A percentile compares a stretch with the other conserved stretches of the same genome.
These are phyloP conservation scores for Nothophoma quercina DNA, from an alignment of 2,329 filamentous ascomycete genomes.

Conservation along the genomic window DNA sequence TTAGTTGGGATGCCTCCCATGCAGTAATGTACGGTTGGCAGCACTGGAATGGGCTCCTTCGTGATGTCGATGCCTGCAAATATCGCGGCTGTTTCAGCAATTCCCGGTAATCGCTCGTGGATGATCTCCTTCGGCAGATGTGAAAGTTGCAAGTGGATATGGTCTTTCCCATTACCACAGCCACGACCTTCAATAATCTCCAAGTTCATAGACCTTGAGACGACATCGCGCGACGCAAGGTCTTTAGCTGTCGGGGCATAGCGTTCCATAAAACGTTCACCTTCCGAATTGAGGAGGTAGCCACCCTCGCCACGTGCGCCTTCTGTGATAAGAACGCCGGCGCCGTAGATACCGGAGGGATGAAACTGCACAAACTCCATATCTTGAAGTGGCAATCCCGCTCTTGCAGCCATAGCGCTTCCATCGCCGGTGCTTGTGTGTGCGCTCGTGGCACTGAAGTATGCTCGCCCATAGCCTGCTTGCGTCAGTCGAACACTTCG, in stretches of 20 bases:
- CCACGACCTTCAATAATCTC: conserved; percentile 58
- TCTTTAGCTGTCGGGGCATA: conserved; percentile 61
- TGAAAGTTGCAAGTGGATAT: conserved; percentile 58
- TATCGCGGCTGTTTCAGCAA: conserved; percentile 60
- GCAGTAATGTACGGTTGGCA: conserved; percentile 61
- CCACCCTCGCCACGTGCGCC: conserved; percentile 60
- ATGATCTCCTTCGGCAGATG: conserved; percentile 58
- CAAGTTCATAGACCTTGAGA: conserved; percentile 58
- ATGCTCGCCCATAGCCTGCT: conserved; percentile 57
- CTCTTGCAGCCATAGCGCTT: conserved; percentile 59
- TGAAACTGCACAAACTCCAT: conserved; percentile 63
- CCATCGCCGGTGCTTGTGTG: conserved; percentile 61
- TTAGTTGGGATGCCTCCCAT: conserved; percentile 62
- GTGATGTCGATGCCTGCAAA: conserved; percentile 61
- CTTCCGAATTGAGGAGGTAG: conserved; percentile 58
- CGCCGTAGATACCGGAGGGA: conserved; percentile 60
- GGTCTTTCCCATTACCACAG: conserved; percentile 56
- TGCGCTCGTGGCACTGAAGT: conserved; percentile 59
- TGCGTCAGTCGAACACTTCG: conserved; percentile 3
- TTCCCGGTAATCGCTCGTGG: conserved; percentile 57
- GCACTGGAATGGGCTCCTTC: conserved; percentile 58
- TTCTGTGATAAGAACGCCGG: conserved; percentile 59
- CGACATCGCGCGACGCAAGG: conserved; percentile 58
- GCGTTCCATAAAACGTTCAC: conserved; percentile 61
- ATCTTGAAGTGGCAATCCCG: conserved; percentile 58